Conservation (phyloP, 371 early-diverging fungal genomes). For the Fennellomyces sp. region DNA sequence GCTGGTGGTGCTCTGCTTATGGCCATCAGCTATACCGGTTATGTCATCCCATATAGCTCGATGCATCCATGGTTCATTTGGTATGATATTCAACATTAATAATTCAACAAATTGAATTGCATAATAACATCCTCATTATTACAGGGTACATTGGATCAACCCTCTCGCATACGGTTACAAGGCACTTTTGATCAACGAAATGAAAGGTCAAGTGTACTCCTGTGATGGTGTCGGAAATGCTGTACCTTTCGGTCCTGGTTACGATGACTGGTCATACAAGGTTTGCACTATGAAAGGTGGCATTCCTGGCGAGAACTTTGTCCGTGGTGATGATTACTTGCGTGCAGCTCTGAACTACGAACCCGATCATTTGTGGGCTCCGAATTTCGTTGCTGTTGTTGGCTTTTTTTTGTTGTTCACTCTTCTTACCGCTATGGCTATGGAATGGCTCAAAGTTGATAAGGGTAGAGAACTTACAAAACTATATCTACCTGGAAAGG, state of each 20-base stretch:
- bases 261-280: conserved; percentile 49
- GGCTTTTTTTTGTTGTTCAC: conserved; percentile 47
- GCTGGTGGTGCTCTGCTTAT: conserved; percentile 52
- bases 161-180: conserved; percentile 67
- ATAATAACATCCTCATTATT: background rate
- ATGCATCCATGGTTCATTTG: conserved; percentile 63
- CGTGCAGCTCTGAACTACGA: conserved; percentile 17
- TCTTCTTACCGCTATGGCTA: conserved; percentile 30
- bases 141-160: conserved; percentile 52
- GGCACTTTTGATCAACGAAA: conserved; percentile 66
- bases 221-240: conserved; percentile 44
- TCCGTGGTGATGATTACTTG: conserved; percentile 57
- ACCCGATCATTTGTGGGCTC: conserved; percentile 45
- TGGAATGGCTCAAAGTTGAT: conserved; percentile 41
- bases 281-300: conserved; percentile 58
- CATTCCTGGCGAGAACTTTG: conserved; percentile 41
- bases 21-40: conserved; percentile 58
- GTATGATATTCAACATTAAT: background rate
- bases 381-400: conserved; percentile 49
- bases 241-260: conserved; percentile 45
- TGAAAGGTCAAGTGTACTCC: conserved; percentile 37
- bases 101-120: background rate
- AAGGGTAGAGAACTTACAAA: conserved; percentile 46
- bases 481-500: conserved; percentile 38
- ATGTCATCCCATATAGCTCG: conserved; percentile 21